Evolutionary conservation across 2,329 filamentous ascomycete species (phyloP).

Genomic region (Fusarium xylarioides): DNA sequence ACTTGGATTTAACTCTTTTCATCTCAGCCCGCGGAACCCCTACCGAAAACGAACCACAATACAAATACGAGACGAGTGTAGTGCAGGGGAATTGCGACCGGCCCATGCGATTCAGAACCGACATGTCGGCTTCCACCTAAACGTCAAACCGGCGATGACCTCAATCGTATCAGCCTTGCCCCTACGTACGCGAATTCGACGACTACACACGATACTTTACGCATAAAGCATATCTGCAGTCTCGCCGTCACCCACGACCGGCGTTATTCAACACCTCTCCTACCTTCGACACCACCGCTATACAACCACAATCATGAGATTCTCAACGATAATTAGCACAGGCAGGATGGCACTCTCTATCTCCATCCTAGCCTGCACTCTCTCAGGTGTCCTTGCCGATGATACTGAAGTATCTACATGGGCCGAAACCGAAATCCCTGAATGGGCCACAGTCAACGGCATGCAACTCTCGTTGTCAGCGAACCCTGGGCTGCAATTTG

Average conservation of each 20-base stretch:
- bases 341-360: constrained; percentile 22
- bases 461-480: constrained; percentile 54
- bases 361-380: constrained; percentile 40
- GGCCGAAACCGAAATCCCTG: constrained; percentile 47
- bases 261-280: background rate
- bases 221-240: constrained; percentile 5
- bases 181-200: constrained; percentile 26
- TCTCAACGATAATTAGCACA: constrained; percentile 4
- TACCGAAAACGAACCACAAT: background rate
- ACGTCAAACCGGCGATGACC: constrained; percentile 25
- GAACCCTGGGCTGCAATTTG: constrained; percentile 48
- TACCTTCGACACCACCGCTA: background rate
- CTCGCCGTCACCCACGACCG: background rate
- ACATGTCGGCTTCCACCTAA: constrained; percentile 36
- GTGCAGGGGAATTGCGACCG: background rate
- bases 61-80: background rate
- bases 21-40: background rate
- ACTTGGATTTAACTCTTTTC: background rate
- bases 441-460: constrained; percentile 51
- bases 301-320: constrained; percentile 17
- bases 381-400: constrained; percentile 46
- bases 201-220: constrained; percentile 19
- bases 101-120: background rate
- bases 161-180: constrained; percentile 21
- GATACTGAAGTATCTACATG: constrained; percentile 47